Evolutionary conservation across 2,329 filamentous ascomycete species (phyloP), one percentile per base, ranked within the genome.

Genomic region (Bimuria novae-zelandiae): DNA sequence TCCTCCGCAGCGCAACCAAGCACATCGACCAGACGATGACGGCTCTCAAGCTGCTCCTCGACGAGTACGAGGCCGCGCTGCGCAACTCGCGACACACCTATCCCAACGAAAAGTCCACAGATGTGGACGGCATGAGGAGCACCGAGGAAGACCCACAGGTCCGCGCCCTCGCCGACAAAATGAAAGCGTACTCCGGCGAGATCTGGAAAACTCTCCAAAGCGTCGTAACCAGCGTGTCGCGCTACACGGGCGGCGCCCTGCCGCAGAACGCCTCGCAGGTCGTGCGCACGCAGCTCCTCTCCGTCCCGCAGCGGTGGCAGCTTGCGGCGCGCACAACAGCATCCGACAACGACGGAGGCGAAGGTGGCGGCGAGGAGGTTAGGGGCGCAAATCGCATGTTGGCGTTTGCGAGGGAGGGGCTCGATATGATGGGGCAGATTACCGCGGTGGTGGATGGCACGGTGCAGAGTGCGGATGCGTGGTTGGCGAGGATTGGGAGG

Each of bases 361-460:
- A 57, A 25, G 42, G 49, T 10, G 53, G 48, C 1, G 68, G 67
- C n/a, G 69, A 70, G 30, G 80, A 81, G 16, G 80, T 80, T 10
- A 74, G 79, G 7, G 78, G 77, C 46, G 92, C 90, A 0, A 88
- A 92, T 62, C 83, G 89, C 35, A 92, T 95, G 51, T 77, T 97
- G 11, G 85, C 94, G 1, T 84, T 97, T 46, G 93, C 93, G 6
- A 89, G 89, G 65, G 93, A 97, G 71, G 91, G 92, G 0, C 79
- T 97, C 12, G 92, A 97, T 63, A 96, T 97, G 88, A 92, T 97
- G 82, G 84, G 86, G 1, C 92, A 97, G 71, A 91, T 99, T 44
- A 94, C 87, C 35, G 86, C 87, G 4, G 90, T 97, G 1, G 82
- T 97, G 7, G 90, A 95, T 62, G 89, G 91, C 48, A 97, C 94